Conservation (phyloP, 1,284 basidiomycete species). For the Pulchroboletus neoregius region DNA sequence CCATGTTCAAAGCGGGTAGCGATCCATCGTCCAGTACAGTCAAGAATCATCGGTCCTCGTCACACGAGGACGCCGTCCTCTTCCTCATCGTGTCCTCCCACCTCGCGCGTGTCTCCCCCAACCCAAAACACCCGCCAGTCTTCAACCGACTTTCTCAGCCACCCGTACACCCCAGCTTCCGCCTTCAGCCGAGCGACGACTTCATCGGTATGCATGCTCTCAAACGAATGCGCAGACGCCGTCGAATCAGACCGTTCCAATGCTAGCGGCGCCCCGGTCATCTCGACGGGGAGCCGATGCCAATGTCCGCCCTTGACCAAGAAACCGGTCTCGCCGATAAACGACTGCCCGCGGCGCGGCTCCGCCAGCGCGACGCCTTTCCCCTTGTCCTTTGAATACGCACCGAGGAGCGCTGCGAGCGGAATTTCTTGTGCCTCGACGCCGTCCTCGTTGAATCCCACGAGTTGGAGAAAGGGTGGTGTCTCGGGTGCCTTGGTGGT, state of each 20-base stretch:
- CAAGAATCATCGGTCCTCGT: neutral
- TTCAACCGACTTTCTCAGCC: conserved; percentile 61
- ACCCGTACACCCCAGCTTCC: conserved; percentile 68
- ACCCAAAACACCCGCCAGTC: conserved; percentile 80
- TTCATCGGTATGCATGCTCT: conserved; percentile 52
- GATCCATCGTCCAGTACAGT: neutral
- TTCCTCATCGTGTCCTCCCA: conserved; percentile 20
- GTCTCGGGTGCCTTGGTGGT: neutral
- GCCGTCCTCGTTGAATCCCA: conserved; percentile 63
- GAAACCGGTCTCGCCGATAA: conserved; percentile 63
- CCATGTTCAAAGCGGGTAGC: neutral
- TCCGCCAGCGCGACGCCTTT: conserved; percentile 47
- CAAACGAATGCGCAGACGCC: conserved; percentile 42
- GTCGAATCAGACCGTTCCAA: conserved; percentile 41
- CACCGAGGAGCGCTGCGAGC: conserved; percentile 32
- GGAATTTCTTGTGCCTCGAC: conserved; percentile 67
- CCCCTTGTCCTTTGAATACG: conserved; percentile 24
- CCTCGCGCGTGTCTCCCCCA: conserved; percentile 47
- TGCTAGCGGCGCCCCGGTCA: conserved; percentile 11
- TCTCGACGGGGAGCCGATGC: conserved; percentile 48
- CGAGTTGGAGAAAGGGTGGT: conserved; percentile 56
- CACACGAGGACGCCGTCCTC: conserved; percentile 30
- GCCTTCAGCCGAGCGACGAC: conserved; percentile 41
- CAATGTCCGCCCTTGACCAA: conserved; percentile 66
- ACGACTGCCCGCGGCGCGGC: conserved; percentile 51